These are phyloP conservation scores for Volvox reticuliferus DNA, from an alignment of 139 green algal genomes.

Conservation along the genomic window DNA sequence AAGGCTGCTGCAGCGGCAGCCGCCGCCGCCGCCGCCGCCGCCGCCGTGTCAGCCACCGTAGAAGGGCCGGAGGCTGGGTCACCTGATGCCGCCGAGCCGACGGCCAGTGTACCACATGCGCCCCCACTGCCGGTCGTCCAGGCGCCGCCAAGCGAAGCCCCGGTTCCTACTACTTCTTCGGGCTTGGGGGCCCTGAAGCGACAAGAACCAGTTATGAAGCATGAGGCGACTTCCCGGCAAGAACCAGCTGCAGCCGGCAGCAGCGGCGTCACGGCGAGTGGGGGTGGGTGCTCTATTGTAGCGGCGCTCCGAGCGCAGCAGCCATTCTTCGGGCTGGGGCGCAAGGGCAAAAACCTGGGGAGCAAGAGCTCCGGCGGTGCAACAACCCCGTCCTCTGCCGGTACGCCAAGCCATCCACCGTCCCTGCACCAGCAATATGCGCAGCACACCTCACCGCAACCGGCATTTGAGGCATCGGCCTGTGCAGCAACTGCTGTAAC, in stretches of 20 bases:
- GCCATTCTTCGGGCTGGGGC: conserved; percentile 19
- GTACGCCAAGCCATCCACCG: not conserved
- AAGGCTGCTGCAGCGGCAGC: conserved; percentile 2
- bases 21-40: not conserved
- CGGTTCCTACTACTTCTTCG: not conserved
- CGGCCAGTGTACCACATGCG: not conserved
- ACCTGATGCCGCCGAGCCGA: not conserved
- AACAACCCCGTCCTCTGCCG: not conserved
- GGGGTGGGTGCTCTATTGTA: not conserved
- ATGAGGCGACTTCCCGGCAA: not conserved
- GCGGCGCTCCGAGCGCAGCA: conserved; percentile 25
- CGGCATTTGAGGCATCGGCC: not conserved
- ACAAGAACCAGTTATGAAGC: not conserved
- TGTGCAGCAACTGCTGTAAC: not conserved
- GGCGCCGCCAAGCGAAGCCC: not conserved
- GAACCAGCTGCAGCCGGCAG: not conserved
- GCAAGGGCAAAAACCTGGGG: conserved; percentile 39
- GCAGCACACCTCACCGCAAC: not conserved
- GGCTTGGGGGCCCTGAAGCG: not conserved
- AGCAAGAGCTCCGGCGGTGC: not conserved
- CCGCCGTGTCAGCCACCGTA: not conserved
- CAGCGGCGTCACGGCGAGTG: not conserved
- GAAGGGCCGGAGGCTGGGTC: not conserved
- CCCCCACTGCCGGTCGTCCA: not conserved
- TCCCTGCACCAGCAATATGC: not conserved